phyloP scores from a whole-genome alignment of 495 filamentous ascomycete species.

The Trichoderma orchidacearum region DNA sequence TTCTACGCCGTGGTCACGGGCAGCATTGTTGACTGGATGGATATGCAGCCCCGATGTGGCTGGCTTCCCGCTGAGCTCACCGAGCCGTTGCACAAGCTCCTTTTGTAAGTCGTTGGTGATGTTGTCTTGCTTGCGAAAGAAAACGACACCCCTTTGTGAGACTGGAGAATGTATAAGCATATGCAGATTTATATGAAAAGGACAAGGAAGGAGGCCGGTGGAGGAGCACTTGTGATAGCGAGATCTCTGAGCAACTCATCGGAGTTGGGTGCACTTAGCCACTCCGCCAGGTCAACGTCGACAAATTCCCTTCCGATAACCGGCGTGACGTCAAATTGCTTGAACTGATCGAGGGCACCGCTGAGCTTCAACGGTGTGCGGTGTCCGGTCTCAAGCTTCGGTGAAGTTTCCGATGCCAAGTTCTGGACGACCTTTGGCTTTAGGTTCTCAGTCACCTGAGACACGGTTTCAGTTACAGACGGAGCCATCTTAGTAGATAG shows the following conservation, averaged over 20 bases:
- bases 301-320: slow-evolving; percentile 54
- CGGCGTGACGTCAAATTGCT: slow-evolving; percentile 52
- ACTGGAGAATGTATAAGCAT: slow-evolving; percentile 28
- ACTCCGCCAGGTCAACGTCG: slow-evolving; percentile 43
- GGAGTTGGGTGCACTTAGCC: slow-evolving; percentile 46
- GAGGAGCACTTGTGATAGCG: slow-evolving; percentile 30
- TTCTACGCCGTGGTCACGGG: slow-evolving; percentile 38
- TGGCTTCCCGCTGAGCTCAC: slow-evolving; percentile 53
- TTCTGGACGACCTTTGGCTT: slow-evolving; percentile 10
- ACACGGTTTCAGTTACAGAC: slow-evolving; percentile 12
- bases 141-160: slow-evolving; percentile 68
- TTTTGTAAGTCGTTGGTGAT: slow-evolving; percentile 54
- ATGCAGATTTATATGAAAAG: not conserved
- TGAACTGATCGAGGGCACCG: slow-evolving; percentile 40
- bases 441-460: slow-evolving; percentile 11
- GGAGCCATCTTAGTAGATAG: slow-evolving; percentile 10
- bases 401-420: slow-evolving; percentile 6
- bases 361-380: slow-evolving; percentile 30
- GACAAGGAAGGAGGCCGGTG: not conserved
- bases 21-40: slow-evolving; percentile 53
- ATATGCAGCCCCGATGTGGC: slow-evolving; percentile 54
- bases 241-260: slow-evolving; percentile 55
- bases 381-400: slow-evolving; percentile 12
- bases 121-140: slow-evolving; percentile 63
- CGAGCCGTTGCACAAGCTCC: slow-evolving; percentile 50